Percentiles rank a stretch among this genome's conserved stretches.
Evolutionary conservation across 257 asterid species (phyloP).

Genomic region (Nemophila menziesii): DNA sequence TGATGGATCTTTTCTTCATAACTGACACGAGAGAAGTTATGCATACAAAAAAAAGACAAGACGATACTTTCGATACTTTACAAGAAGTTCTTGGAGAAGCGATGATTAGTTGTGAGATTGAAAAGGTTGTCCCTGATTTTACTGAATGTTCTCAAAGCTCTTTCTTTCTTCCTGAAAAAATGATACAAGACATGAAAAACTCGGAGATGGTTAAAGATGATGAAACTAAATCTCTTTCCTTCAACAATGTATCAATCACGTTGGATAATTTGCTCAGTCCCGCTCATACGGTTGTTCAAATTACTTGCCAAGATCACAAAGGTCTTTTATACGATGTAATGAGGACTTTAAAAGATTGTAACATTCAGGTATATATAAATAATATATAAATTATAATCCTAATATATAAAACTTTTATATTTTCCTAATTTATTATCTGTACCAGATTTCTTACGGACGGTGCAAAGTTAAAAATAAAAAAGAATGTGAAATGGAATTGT

Average conservation of each 20-base stretch:
- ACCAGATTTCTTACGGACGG: conserved; percentile 63
- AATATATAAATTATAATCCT: background rate
- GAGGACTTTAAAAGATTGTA: conserved; percentile 63
- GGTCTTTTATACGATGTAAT: conserved; percentile 55
- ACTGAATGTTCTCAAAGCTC: conserved; percentile 55
- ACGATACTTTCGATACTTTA: conserved; percentile 40
- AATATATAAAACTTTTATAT: too few relatives aligned
- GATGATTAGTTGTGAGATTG: conserved; percentile 55
- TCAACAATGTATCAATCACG: conserved; percentile 40
- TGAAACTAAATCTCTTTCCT: conserved; percentile 24
- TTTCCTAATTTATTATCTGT: background rate
- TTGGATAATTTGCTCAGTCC: conserved; percentile 58
- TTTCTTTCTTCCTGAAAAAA: conserved; percentile 48
- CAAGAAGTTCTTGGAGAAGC: conserved; percentile 48
- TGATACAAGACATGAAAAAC: conserved; percentile 41
- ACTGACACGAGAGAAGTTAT: conserved; percentile 73
- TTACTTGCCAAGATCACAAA: conserved; percentile 53
- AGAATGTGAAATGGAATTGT: conserved; percentile 54
- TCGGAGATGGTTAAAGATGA: conserved; percentile 23
- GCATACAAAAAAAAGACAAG: conserved; percentile 52
- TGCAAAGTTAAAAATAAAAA: conserved; percentile 28
- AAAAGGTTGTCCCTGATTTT: conserved; percentile 53
- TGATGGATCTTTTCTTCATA: conserved; percentile 73
- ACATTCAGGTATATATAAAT: conserved; percentile 42
- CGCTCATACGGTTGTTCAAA: conserved; percentile 56